phyloP scores from a whole-genome alignment of 257 asterid genomes.

The Euphrasia confusa region DNA sequence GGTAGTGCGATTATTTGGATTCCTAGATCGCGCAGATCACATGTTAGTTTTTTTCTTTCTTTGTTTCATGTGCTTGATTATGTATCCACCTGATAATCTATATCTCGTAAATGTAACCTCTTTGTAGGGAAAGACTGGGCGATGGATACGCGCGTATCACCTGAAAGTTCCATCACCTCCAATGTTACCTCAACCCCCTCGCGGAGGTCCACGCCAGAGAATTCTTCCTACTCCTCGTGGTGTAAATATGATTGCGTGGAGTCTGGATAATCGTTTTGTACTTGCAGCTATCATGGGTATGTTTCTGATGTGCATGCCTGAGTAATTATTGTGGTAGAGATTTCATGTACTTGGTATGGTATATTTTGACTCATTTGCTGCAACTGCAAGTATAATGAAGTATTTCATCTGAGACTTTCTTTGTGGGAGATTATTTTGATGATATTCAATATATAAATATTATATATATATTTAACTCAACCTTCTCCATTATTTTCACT shows the following conservation, averaged over 20 bases:
- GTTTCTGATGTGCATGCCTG: constrained; percentile 26
- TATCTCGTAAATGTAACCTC: constrained; percentile 21
- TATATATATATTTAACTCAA: not conserved
- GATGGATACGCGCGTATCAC: constrained; percentile 96
- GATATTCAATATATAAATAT: not conserved
- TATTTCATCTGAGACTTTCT: constrained; percentile 13
- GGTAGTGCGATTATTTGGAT: constrained; percentile 99
- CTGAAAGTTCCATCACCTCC: constrained; percentile 99
- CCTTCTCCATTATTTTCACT: constrained; percentile 4
- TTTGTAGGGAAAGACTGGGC: constrained; percentile 80
- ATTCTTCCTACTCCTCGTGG: constrained; percentile 99
- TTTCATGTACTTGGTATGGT: not conserved
- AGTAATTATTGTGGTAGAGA: constrained; percentile 17
- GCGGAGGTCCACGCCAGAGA: constrained; percentile 99
- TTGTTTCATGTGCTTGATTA: constrained; percentile 7
- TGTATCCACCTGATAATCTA: constrained; percentile 16
- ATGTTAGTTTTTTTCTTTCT: constrained; percentile 45
- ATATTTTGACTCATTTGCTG: not conserved
- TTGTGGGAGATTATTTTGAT: constrained; percentile 13
- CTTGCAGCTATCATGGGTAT: constrained; percentile 99
- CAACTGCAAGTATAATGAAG: constrained; percentile 3
- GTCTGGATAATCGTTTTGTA: constrained; percentile 96
- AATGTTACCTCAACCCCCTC: constrained; percentile 93
- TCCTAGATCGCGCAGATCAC: constrained; percentile 93
- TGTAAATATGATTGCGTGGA: constrained; percentile 97